Base-by-base conservation (phyloP, 345 rosid genomes). In the Salix caprea region DNA sequence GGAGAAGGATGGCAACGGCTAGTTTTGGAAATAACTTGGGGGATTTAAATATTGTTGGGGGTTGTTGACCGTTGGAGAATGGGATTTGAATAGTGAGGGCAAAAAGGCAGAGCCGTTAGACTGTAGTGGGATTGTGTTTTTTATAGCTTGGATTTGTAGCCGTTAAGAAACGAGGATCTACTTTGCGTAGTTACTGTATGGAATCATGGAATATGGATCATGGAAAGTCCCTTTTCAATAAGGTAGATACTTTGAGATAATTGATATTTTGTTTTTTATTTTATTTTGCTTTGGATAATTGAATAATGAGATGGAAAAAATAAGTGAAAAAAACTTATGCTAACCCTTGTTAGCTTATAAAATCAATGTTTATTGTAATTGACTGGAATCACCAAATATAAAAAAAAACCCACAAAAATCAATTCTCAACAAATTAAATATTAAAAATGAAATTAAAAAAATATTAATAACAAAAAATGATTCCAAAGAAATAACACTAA, bases 21-120 rank as follows among this genome's bases (percentile, higher is more conserved):
- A 79, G 76, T 78, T 61, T 24, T 52, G 62, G 66, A 28, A 77
- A 65, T 1, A 28, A 24, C 24, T 28, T 0, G 28, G 71, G 67
- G 69, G 37, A 18, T 60, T 77, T 71, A 2, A 71, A 71, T 37
- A 7, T 42, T 10, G 16, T 6, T 14, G 26, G 56, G 69, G 46
- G 9, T 28, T 68, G 36, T 13, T 58, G 70, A 73, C 81, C 73
- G 81, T 73, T 78, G 77, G 64, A 54, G 14, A 40, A 10, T 21
- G 7, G 19, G 61, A 67, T 60, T 69, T 60, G 74, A 70, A 76
- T 16, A 32, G 58, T n/a, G 48, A 18, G 30, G 26, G 26, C 7
- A 40, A 69, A 67, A 68, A 69, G 24, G 71, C 16, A 7, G 4
- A 58, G 74, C 74, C 81, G 81, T 78, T 73, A 12, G 77, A 73